Evolutionary conservation across 176 grass and related monocot species (phyloP), one percentile per base, ranked within the genome.

Genomic region (Aechmea fasciata): DNA sequence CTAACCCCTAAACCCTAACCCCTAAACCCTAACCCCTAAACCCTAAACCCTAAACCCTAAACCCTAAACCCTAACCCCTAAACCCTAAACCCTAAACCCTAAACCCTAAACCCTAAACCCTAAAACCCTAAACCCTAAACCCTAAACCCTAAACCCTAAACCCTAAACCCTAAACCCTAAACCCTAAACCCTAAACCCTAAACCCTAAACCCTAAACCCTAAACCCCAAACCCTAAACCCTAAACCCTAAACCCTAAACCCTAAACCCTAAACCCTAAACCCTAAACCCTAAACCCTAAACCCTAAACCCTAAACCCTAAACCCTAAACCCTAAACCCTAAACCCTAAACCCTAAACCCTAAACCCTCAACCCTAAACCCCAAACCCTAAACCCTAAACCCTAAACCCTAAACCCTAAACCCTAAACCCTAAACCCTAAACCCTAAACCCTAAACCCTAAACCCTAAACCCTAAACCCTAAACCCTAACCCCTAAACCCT

Each of bases 131-230:
- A 75, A 63, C 59, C 72, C 72, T 75, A 57, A 73, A 73, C 70
- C 70, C 70, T 73, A 73, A 73, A 73, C 70, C 70, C 69, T 55
- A 22, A 74, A 74, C 72, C 72, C 72, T 75, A 75, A 75, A 75
- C 26, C 72, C 72, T 75, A 64, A 75, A 75, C n/a, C 72, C 72
- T 64, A 47, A 64, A 74, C 61, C 61, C 61, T 64, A 66, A 66
- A 20, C 64, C 64, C 47, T 33, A 66, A 66, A 20, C 64, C 64
- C 47, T 65, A 66, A 33, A 22, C 57, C 41, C 47, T 50, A 75
- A 75, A 54, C 54, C 59, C 48, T 65, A 75, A 75, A 54, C 54
- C 72, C 66, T 65, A 75, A 75, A 10, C 57, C 72, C 51, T 49
- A 75, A 75, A 54, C 72, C 28, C 51, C 65, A 75, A 73, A 50